These are phyloP conservation scores for Plenodomus tracheiphilus DNA, from an alignment of 2,329 filamentous ascomycete genomes.

Conservation along the genomic window DNA sequence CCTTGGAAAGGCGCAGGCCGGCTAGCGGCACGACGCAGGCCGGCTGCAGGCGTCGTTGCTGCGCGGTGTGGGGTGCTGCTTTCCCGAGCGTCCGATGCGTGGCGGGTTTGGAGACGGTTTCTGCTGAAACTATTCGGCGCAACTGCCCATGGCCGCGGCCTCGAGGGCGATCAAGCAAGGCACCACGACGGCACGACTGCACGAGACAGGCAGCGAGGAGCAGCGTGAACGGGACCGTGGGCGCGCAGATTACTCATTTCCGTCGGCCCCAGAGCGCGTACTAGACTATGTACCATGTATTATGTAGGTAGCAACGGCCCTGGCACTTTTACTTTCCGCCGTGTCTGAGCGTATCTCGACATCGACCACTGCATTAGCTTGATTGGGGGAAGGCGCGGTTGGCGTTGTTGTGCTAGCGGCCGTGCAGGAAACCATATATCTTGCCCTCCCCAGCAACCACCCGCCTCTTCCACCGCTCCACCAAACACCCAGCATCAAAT, in stretches of 20 bases:
- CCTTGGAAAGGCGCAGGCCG: background rate
- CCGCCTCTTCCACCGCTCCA: constrained; percentile 13
- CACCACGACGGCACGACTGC: too few species aligned
- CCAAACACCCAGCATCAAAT: constrained; percentile 17
- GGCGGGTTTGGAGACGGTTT: constrained; percentile 16
- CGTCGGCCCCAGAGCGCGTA: constrained; percentile 4
- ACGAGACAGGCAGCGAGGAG: too few species aligned
- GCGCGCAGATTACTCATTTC: constrained; percentile 23
- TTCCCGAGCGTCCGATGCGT: constrained; percentile 19
- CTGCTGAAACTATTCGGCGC: constrained; percentile 20
- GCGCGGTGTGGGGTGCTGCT: constrained; percentile 11
- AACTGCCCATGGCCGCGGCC: constrained; percentile 1
- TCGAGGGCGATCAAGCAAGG: constrained; percentile 5
- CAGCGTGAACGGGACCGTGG: constrained; percentile 1
- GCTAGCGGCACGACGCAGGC: background rate
- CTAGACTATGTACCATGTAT: too few species aligned
- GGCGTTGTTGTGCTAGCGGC: constrained; percentile 17
- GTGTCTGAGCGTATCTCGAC: constrained; percentile 32
- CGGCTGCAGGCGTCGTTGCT: constrained; percentile 7
- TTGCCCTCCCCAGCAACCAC: constrained; percentile 17
- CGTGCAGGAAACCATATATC: constrained; percentile 19
- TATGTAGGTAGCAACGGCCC: constrained; percentile 6
- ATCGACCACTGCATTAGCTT: constrained; percentile 20
- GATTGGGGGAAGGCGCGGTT: constrained; percentile 13
- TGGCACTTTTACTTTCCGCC: constrained; percentile 4